These are phyloP conservation scores for Irpex lacteus DNA, from an alignment of 1,284 basidiomycete species.

Conservation along the genomic window DNA sequence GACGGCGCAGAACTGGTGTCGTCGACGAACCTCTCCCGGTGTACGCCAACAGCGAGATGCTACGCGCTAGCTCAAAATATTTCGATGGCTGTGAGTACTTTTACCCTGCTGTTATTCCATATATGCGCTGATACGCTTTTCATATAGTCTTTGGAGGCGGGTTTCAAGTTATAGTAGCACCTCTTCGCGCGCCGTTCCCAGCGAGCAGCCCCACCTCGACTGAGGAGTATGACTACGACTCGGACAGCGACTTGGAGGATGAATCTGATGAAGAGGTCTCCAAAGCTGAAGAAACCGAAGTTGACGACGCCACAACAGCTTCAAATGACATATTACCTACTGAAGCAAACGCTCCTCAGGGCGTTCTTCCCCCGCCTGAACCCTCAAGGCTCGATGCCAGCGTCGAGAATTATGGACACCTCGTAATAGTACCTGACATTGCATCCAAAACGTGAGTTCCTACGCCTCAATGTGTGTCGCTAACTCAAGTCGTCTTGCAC, in stretches of 20 bases:
- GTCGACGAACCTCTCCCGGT: constrained; percentile 12
- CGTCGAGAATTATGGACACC: neutral
- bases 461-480: neutral
- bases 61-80: constrained; percentile 10
- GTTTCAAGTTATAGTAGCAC: neutral
- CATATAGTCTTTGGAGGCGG: neutral
- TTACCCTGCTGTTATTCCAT: no score
- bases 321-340: no score
- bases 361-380: neutral
- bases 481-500: neutral
- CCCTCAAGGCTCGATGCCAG: neutral
- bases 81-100: constrained; percentile 14
- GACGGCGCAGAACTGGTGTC: constrained; percentile 3
- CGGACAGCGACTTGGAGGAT: constrained; percentile 11
- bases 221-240: constrained; percentile 4
- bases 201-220: neutral
- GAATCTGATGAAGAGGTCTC: neutral
- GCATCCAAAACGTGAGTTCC: constrained; percentile 6
- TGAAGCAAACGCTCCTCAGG: no score
- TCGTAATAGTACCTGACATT: neutral
- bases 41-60: constrained; percentile 15
- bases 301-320: neutral
- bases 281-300: neutral
- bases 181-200: neutral
- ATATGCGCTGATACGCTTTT: neutral